Base-by-base conservation (phyloP, 192 early-diverging fungal genomes). In the Dissophora globulifera region DNA sequence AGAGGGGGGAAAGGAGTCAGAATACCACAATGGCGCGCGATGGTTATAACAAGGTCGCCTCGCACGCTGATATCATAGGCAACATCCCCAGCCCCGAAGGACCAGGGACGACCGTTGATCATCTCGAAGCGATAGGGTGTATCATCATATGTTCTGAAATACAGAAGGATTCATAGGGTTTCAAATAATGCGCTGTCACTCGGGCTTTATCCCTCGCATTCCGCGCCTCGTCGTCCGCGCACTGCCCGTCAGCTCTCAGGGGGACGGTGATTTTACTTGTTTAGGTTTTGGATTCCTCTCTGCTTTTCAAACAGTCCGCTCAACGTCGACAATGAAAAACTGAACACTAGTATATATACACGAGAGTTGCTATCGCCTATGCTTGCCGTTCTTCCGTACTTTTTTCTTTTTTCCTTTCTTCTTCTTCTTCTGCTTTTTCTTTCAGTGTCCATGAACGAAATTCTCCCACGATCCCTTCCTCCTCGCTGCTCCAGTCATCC, bases 21-120 rank as follows among this genome's bases (percentile, higher is more conserved):
- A 69, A 69, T 46, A 69, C 53, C 66, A 69, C 62, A 69, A 69
- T 58, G 66, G 66, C 66, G 57, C 66, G 66, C 66, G 66, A 69
- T 69, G 54, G 43, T 50, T 62, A 50, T 69, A 59, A 69, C 66
- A 69, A 69, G 66, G 66, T 69, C 62, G 66, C 66, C 66, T 69
- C 66, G 66, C 66, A 69, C 57, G 50, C 66, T 69, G 33, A 50
- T 41, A 59, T 69, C 66, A 25, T 69, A 69, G 51, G 66, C 66
- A 59, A n/a, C 66, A 69, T 69, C 47, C 33, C 30, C 15, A n/a
- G 38, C 43, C 43, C 12, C 6, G 17, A 45, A 9, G 12, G 43
- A 27, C 8, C 20, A n/a, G n/a, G n/a, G 49, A 69, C 66, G 66
- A 69, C 66, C 51, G 66, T 69, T 69, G 51, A 69, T 69, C 66